Conservation (phyloP, 2,329 filamentous ascomycete species). For the Berkeleyomyces rouxiae region DNA sequence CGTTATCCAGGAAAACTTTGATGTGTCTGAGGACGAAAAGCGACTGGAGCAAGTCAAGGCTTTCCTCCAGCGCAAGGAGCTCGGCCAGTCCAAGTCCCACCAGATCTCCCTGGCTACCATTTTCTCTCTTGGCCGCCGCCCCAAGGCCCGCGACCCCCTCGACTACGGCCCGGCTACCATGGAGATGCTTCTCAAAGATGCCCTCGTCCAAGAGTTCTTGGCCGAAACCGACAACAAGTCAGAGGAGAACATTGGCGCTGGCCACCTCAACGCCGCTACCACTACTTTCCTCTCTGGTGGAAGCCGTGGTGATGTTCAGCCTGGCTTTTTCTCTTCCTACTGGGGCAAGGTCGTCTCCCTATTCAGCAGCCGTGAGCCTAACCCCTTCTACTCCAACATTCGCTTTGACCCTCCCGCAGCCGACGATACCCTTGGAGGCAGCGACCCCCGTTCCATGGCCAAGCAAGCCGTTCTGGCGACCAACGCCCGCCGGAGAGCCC, state of each 20-base stretch:
- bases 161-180: slow-evolving; percentile 84
- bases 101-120: slow-evolving; percentile 64
- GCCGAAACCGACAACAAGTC: slow-evolving; percentile 44
- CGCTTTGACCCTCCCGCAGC: slow-evolving; percentile 58
- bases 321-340: slow-evolving; percentile 40
- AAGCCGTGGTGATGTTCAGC: slow-evolving; percentile 29
- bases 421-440: slow-evolving; percentile 29
- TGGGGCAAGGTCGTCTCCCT: slow-evolving; percentile 43
- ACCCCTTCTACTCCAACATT: slow-evolving; percentile 77
- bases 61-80: slow-evolving; percentile 79
- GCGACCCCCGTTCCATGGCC: slow-evolving; percentile 71
- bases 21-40: slow-evolving; percentile 96
- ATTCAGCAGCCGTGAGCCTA: slow-evolving; percentile 57
- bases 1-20: slow-evolving; percentile 98
- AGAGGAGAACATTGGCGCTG: slow-evolving; percentile 17
- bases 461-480: slow-evolving; percentile 75
- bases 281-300: slow-evolving; percentile 9
- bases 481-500: slow-evolving; percentile 67
- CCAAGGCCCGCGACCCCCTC: slow-evolving; percentile 54
- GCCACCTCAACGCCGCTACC: slow-evolving; percentile 21
- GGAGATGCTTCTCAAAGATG: slow-evolving; percentile 93
- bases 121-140: slow-evolving; percentile 44
- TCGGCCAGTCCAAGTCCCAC: slow-evolving; percentile 46
- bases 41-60: slow-evolving; percentile 90
- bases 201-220: slow-evolving; percentile 85